phyloP scores from a whole-genome alignment of 139 green algal species.

The Haematococcus sp. region DNA sequence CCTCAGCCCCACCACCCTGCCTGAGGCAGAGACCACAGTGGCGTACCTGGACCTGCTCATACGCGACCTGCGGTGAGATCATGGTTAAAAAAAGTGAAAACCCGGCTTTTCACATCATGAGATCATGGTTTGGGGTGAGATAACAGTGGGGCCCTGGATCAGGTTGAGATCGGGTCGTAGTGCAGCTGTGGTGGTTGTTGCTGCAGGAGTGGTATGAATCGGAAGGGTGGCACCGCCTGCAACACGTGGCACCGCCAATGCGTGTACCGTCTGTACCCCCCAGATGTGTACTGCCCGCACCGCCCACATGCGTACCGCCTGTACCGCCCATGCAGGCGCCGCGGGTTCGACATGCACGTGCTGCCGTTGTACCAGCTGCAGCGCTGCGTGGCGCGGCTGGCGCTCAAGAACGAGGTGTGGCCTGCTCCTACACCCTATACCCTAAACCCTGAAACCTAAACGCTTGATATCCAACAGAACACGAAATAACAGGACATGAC shows the following conservation, averaged over 20 bases:
- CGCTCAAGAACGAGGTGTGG: constrained; percentile 38
- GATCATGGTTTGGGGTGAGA: neutral
- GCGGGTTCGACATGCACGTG: constrained; percentile 26
- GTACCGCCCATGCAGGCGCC: neutral
- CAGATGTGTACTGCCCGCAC: too few species aligned
- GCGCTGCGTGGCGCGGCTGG: constrained; percentile 31
- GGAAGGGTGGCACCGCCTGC: too few species aligned
- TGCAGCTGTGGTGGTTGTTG: too few species aligned
- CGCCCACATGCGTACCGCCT: too few species aligned
- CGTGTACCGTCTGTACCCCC: too few species aligned
- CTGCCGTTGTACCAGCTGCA: constrained; percentile 46
- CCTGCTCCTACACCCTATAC: neutral
- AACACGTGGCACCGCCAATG: too few species aligned
- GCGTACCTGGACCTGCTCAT: constrained; percentile 38
- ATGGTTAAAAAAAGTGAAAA: too few species aligned
- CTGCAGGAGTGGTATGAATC: too few species aligned
- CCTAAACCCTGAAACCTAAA: too few species aligned
- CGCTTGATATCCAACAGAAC: neutral
- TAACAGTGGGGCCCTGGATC: neutral
- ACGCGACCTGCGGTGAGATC: neutral
- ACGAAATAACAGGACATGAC: neutral
- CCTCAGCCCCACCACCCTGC: constrained; percentile 7
- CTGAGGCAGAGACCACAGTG: constrained; percentile 35
- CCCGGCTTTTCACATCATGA: too few species aligned
- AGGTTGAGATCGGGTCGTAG: too few species aligned